Evolutionary conservation across 192 early-diverging fungal genomes (phyloP).

Genomic region (Podila minutissima): DNA sequence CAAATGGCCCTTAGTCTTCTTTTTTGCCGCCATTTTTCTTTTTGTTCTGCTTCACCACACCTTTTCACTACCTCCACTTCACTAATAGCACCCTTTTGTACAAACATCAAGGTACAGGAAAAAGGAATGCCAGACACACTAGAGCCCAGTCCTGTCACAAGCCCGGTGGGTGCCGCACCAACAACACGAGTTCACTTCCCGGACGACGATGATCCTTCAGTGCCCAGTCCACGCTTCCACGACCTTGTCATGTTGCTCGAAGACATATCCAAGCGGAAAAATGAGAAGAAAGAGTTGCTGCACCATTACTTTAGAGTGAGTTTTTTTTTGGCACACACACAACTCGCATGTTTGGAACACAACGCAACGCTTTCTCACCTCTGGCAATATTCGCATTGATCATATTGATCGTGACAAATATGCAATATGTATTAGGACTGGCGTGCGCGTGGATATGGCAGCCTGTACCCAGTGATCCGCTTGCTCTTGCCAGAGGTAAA

Average conservation of each 20-base stretch:
- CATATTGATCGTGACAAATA: not conserved
- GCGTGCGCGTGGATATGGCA: slow-evolving; percentile 39
- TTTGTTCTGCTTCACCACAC: no score
- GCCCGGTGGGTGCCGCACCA: not conserved
- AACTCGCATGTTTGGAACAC: not conserved
- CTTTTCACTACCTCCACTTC: no score
- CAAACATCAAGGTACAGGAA: not conserved
- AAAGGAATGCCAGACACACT: not conserved
- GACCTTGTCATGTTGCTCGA: slow-evolving; percentile 47
- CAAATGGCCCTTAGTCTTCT: no score
- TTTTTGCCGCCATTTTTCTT: no score
- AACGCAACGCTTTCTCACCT: not conserved
- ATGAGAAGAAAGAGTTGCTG: slow-evolving; percentile 17
- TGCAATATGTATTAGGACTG: slow-evolving; percentile 11
- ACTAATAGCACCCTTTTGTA: no score
- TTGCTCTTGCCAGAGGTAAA: slow-evolving; percentile 50
- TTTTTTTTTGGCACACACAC: not conserved
- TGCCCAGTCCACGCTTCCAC: slow-evolving; percentile 39
- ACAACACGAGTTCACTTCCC: not conserved
- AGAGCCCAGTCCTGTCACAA: not conserved
- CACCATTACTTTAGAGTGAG: slow-evolving; percentile 22
- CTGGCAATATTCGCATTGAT: not conserved
- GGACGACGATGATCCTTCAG: slow-evolving; percentile 16
- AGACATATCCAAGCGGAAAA: slow-evolving; percentile 28
- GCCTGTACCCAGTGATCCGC: slow-evolving; percentile 48